Evolutionary conservation across 140 eudicot species (phyloP), one percentile per base, ranked within the genome.

Genomic region (Senecio squalidus): DNA sequence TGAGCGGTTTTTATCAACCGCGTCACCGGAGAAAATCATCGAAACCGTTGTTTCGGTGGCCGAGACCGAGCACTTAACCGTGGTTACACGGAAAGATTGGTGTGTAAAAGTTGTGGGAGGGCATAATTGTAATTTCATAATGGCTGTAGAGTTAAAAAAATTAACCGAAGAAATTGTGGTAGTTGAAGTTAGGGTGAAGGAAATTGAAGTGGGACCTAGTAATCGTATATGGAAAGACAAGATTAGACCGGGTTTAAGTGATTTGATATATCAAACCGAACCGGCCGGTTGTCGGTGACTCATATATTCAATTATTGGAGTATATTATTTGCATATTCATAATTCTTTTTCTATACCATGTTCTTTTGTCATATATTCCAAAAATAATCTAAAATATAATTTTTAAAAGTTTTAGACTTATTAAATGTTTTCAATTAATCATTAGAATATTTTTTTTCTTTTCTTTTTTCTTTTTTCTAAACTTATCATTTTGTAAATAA

Each of bases 91-190:
- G 15, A 62, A 46, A 14, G 63, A 60, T 1, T 49, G 58, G 72
- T 64, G 82, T 16, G 72, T 79, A 28, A 76, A 68, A 58, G 54
- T 83, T 14, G 76, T 60, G 7, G 86, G 86, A 50, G 83, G 86
- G 65, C 67, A 64, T 26, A 65, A 57, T 44, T 79, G 85, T 47
- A 40, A 76, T 66, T 83, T 79, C 58, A 63, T 26, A 4, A 68
- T 70, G 54, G 61, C 23, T 24, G 61, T 78, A 48, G 77, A 55
- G 72, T 46, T 86, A n/a, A 58, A 58, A 70, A 63, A 83, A 49
- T 51, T 86, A 58, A 86, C 95, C 66, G 95, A 82, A 25, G 75
- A 77, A n/a, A 46, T 82, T 51, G 81, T 80, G 41, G 68, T 86
- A 57, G 92, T 86, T 46, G 88, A 82, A 31, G 70, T 80, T 33